These are phyloP conservation scores for Lizonia empirigonia DNA, from an alignment of 2,329 filamentous ascomycete species.

Conservation along the genomic window DNA sequence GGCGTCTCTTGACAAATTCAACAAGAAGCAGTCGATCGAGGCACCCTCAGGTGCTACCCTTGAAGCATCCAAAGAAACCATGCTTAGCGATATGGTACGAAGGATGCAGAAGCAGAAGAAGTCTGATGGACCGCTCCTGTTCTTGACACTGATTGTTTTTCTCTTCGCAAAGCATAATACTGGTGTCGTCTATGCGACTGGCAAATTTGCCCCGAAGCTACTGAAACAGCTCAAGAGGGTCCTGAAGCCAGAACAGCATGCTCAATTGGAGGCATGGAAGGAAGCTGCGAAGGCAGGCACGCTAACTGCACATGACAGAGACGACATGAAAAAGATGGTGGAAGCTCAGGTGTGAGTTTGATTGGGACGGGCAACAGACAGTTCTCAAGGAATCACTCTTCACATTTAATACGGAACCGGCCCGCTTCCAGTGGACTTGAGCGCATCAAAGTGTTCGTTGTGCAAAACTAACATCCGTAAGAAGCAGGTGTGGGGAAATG, in stretches of 20 bases:
- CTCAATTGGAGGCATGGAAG: slow-evolving; percentile 45
- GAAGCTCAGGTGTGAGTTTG: slow-evolving; percentile 11
- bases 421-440: not conserved
- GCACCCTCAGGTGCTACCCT: slow-evolving; percentile 10
- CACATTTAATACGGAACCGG: not conserved
- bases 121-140: slow-evolving; percentile 45
- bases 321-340: slow-evolving; percentile 42
- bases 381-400: not conserved
- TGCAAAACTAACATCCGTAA: not conserved
- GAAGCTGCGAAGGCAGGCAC: slow-evolving; percentile 43
- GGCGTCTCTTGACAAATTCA: slow-evolving; percentile 39
- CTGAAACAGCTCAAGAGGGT: slow-evolving; percentile 43
- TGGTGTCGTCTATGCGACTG: slow-evolving; percentile 49
- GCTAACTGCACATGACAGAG: slow-evolving; percentile 40
- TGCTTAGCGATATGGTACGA: slow-evolving; percentile 41
- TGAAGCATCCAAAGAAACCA: slow-evolving; percentile 28
- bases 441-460: not conserved
- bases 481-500: not conserved
- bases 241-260: slow-evolving; percentile 32
- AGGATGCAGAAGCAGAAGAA: slow-evolving; percentile 44
- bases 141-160: slow-evolving; percentile 45
- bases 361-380: not conserved
- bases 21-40: slow-evolving; percentile 40
- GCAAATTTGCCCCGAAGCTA: slow-evolving; percentile 50
- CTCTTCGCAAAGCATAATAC: slow-evolving; percentile 36